Conservation (phyloP, 345 rosid genomes). For the Gossypium bickii region DNA sequence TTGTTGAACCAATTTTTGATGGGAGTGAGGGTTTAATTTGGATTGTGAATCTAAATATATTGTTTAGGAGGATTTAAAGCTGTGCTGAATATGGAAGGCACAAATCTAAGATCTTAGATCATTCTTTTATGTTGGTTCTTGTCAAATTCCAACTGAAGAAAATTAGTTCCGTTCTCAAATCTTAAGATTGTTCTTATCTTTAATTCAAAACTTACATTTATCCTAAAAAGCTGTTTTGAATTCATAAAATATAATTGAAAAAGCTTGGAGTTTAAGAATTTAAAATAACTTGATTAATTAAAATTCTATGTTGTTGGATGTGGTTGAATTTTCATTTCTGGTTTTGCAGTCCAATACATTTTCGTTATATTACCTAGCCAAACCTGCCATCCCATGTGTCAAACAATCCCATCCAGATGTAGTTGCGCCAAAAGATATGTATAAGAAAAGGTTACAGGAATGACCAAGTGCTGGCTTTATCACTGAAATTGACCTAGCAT, state of each 20-base stretch:
- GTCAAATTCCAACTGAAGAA: not conserved
- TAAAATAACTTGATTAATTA: not conserved
- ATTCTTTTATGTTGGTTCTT: not conserved
- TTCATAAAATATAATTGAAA: not conserved
- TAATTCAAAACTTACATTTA: not conserved
- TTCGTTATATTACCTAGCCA: no score
- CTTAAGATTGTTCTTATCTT: not conserved
- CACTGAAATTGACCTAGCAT: not conserved
- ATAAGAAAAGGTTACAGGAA: not conserved
- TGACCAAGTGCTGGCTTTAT: not conserved
- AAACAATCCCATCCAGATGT: not conserved
- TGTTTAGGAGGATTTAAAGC: not conserved
- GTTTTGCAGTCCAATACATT: no score
- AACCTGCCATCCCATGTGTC: not conserved
- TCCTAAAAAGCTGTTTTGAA: not conserved
- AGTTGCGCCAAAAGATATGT: not conserved
- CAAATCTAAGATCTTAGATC: not conserved
- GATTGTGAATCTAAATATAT: not conserved
- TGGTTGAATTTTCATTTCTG: not conserved
- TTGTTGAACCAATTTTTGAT: not conserved
- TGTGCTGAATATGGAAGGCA: not conserved
- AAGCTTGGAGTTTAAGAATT: not conserved
- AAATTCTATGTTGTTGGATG: not conserved
- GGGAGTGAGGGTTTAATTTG: not conserved
- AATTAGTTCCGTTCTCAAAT: not conserved